These are phyloP conservation scores for Fusarium domesticum DNA, from an alignment of 2,329 filamentous ascomycete species.

Conservation along the genomic window DNA sequence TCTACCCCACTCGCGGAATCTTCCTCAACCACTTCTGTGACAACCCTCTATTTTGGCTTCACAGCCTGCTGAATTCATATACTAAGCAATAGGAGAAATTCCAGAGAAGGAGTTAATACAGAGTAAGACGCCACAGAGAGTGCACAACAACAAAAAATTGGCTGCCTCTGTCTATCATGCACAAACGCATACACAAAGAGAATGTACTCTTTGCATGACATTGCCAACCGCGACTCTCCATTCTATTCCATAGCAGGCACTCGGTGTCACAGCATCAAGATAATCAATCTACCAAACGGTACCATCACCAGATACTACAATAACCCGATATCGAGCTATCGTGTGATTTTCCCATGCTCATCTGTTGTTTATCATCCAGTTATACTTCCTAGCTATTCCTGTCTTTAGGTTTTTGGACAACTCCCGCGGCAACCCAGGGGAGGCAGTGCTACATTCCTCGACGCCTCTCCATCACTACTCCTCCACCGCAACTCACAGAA, in stretches of 20 bases:
- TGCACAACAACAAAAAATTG: constrained; percentile 3
- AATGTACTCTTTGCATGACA: no score
- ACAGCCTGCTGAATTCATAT: constrained; percentile 10
- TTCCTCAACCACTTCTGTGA: constrained; percentile 16
- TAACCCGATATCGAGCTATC: no score
- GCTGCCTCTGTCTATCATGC: background rate
- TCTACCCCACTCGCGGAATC: constrained; percentile 16
- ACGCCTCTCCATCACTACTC: background rate
- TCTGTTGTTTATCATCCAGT: no score
- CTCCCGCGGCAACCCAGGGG: background rate
- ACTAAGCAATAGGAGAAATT: constrained; percentile 22
- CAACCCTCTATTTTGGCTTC: constrained; percentile 19
- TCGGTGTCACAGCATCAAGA: no score
- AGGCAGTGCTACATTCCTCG: background rate
- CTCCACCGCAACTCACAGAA: background rate
- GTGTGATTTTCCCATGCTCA: no score
- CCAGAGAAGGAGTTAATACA: constrained; percentile 20
- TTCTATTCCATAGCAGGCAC: no score
- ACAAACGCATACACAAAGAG: no score
- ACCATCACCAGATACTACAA: no score
- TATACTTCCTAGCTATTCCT: no score
- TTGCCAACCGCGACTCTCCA: no score
- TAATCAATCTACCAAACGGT: no score
- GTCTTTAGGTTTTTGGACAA: background rate
- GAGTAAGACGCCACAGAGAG: constrained; percentile 13